Conservation (phyloP, 495 filamentous ascomycete genomes). For the Polyplosphaeria fusca region DNA sequence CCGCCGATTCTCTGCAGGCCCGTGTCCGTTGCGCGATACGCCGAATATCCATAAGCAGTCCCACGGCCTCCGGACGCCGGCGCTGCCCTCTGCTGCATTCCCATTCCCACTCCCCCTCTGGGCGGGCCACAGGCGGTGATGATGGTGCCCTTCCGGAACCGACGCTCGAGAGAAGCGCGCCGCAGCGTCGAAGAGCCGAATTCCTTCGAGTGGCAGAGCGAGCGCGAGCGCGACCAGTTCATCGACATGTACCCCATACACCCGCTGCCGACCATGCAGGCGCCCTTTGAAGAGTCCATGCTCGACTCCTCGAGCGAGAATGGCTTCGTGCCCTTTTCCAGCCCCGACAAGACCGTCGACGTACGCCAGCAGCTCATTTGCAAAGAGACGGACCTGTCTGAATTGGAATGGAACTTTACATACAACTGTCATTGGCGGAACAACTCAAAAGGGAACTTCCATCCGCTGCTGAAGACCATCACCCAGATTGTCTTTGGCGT, state of each 20-base stretch:
- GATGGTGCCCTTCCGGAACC: conserved; percentile 24
- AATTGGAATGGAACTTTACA: conserved; percentile 55
- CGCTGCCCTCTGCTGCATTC: no score
- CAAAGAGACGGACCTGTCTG: conserved; percentile 40
- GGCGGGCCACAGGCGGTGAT: background rate
- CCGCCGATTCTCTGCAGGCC: conserved; percentile 1
- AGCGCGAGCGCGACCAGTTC: conserved; percentile 20
- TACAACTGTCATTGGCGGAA: conserved; percentile 72
- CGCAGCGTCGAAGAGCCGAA: conserved; percentile 8
- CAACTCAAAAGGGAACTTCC: conserved; percentile 63
- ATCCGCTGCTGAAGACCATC: conserved; percentile 85
- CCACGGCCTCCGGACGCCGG: conserved; percentile 10
- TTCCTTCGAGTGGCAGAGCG: conserved; percentile 24
- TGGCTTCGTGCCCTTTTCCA: conserved; percentile 32
- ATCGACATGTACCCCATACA: conserved; percentile 54
- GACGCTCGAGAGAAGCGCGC: conserved; percentile 7
- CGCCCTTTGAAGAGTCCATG: conserved; percentile 90
- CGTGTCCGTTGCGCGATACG: conserved; percentile 19
- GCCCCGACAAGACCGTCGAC: conserved; percentile 26
- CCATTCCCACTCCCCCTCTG: no score
- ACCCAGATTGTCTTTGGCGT: conserved; percentile 93
- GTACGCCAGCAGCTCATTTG: conserved; percentile 69
- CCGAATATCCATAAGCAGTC: conserved; percentile 8
- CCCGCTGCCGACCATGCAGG: conserved; percentile 82
- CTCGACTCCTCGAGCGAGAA: conserved; percentile 59